phyloP scores from a whole-genome alignment of 768 basidiomycete genomes.

The Clathrus columnatus region DNA sequence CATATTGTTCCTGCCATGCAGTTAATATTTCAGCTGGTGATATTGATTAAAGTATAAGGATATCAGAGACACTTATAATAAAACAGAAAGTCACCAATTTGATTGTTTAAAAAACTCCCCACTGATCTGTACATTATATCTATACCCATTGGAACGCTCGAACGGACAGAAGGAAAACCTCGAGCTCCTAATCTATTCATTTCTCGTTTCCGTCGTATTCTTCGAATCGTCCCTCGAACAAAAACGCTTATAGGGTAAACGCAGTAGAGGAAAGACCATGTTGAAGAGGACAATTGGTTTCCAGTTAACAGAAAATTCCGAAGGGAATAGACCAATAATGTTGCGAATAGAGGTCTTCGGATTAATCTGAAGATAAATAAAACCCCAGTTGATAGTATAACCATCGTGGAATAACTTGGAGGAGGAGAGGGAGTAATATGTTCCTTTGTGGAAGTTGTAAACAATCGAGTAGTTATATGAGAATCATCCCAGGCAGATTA shows the following conservation, averaged over 20 bases:
- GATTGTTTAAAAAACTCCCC: background rate
- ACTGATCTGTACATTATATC: background rate
- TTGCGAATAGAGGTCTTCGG: background rate
- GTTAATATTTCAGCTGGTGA: background rate
- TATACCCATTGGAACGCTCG: background rate
- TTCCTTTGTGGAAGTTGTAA: too few relatives aligned
- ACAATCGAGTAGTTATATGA: too few relatives aligned
- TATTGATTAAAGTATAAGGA: background rate
- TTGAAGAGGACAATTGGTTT: background rate
- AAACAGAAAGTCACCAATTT: background rate
- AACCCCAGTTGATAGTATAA: too few relatives aligned
- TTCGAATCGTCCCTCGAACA: background rate
- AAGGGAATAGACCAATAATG: background rate
- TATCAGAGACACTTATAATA: too few relatives aligned
- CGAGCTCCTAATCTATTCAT: background rate
- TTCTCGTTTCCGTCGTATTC: background rate
- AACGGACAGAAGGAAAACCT: background rate
- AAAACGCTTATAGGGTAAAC: background rate
- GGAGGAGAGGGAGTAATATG: too few relatives aligned
- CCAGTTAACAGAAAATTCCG: background rate
- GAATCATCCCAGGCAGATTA: too few relatives aligned
- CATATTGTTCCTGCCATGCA: background rate
- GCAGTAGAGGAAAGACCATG: background rate
- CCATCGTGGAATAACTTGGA: too few relatives aligned
- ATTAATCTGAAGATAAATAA: background rate